Evolutionary conservation across 306 rosid species (phyloP), one percentile per base, ranked within the genome.

Genomic region (Leucaena leucocephala): DNA sequence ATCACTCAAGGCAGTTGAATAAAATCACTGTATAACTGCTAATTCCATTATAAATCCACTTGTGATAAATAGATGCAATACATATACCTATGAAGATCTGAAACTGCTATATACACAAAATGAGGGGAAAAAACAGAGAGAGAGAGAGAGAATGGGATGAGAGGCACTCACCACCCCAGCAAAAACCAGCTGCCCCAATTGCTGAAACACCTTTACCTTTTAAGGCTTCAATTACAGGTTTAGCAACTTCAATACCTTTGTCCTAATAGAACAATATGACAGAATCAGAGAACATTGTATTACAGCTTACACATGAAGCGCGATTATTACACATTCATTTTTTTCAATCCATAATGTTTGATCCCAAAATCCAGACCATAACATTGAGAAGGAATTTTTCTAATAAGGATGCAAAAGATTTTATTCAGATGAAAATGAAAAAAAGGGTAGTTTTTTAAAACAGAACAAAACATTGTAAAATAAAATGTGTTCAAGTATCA

Each of bases 91-190:
- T 21, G 68, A 58, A 27, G 27, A 58, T 45, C 64, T 22, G 45
- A 66, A 39, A 57, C 33, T 45, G 27, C 80, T 72, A 62, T 8
- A 12, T 17, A 54, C 12, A 40, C 35, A 67, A 74, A 57, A 46
- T 44, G 77, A 40, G 27, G 27, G 27, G 27, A 1, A 1, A 27
- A 27, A 27, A 27, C 1, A 27, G 27, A 27, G 27, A 27, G 50
- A 57, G 17, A 15, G 14, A 46, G 14, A 73, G 33, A 33, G 44
- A 62, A 42, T 40, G 78, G 38, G 43, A 64, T 38, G 45, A 54
- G 78, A 81, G 44, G 43, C 7, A 68, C 88, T 81, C 72, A 89
- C 94, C 96, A 15, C 97, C 97, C 93, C 96, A 92, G 74, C 96
- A 90, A 77, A 89, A 83, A 68, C 96, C 97, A 19, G 72, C 93